Base-by-base conservation (phyloP, 169 alveolate species). In the Perkinsus marinus region DNA sequence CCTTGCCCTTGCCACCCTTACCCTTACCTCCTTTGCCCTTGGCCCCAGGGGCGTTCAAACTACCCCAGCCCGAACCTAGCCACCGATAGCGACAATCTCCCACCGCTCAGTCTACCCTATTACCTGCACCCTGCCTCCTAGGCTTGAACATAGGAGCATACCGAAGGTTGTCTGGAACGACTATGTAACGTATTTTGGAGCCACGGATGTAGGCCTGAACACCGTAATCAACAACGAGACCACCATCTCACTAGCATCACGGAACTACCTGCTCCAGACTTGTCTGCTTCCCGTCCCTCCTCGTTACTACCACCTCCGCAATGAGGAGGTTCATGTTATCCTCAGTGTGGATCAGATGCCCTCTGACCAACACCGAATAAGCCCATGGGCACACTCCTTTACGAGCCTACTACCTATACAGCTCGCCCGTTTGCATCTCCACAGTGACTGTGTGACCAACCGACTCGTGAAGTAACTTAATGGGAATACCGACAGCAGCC, bases 161-260 rank as follows among this genome's bases (percentile, higher is more conserved):
- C 93, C 96, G 96, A 34, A 97, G 94, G 96, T 96, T 96, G 91
- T 97, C 99, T 0, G 99, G 99, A 39, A 97, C 95, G 16, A 96
- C 95, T 47, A 95, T 95, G 92, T 96, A 96, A 92, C 98, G 95
- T 90, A 97, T 96, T 93, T 96, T 96, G 68, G 97, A 95, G 39
- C 99, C 99, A 94, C 99, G 95, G 68, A 97, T 92, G 68, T 89
- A 89, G 34, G 41, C 91, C 91, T 89, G 91, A 5, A n/a, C n/a
- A n/a, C n/a, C n/a, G n/a, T n/a, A n/a, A n/a, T n/a, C 39, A 17
- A 37, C 22, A 10, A 43, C 68, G 26, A 43, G 17, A 10, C 68
- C 17, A 10, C 17, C 9, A 9, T 17, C 9, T 43, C 68, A 43
- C 68, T 17, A 17, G 26, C 68, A 17, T 17, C 68, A 10, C 37